Percentiles rank a stretch among this genome's conserved stretches.
phyloP scores from a whole-genome alignment of 2,329 filamentous ascomycete species.

The Dichotomopilus funicola region DNA sequence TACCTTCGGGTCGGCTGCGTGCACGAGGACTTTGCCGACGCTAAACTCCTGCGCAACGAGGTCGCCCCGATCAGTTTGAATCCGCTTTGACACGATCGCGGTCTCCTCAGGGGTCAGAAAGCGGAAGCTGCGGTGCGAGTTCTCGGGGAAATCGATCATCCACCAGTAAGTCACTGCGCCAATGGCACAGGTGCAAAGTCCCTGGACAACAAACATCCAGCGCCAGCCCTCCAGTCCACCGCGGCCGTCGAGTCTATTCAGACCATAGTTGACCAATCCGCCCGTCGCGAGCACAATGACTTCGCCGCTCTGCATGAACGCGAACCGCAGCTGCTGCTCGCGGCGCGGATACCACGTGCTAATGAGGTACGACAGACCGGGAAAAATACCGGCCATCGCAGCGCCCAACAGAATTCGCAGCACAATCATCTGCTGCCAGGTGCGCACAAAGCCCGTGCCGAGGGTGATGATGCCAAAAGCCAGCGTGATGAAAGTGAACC shows the following conservation, averaged over 20 bases:
- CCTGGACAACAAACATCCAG: conserved; percentile 65
- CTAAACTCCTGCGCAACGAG: conserved; percentile 50
- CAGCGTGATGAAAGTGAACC: conserved; percentile 55
- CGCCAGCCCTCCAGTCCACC: conserved; percentile 56
- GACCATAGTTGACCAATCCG: conserved; percentile 59
- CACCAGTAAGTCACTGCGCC: conserved; percentile 60
- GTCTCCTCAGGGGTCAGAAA: conserved; percentile 54
- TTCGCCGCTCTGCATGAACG: conserved; percentile 57
- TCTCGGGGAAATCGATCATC: conserved; percentile 65
- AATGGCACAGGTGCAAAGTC: conserved; percentile 52
- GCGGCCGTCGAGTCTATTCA: conserved; percentile 56
- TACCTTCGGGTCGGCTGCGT: conserved; percentile 54
- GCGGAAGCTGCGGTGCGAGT: conserved; percentile 47
- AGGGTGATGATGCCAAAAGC: conserved; percentile 60
- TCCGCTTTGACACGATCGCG: conserved; percentile 48
- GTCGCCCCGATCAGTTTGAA: conserved; percentile 56
- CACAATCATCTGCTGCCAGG: conserved; percentile 64
- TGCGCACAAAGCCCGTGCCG: conserved; percentile 60
- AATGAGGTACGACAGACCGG: conserved; percentile 45
- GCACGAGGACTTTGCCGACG: conserved; percentile 46
- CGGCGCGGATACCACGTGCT: conserved; percentile 56
- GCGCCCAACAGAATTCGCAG: conserved; percentile 60
- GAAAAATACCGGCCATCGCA: conserved; percentile 50
- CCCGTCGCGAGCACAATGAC: conserved; percentile 60
- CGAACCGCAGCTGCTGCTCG: conserved; percentile 61